Conservation (phyloP, 2,329 filamentous ascomycete species). For the Davidsoniella neocaledoniae region DNA sequence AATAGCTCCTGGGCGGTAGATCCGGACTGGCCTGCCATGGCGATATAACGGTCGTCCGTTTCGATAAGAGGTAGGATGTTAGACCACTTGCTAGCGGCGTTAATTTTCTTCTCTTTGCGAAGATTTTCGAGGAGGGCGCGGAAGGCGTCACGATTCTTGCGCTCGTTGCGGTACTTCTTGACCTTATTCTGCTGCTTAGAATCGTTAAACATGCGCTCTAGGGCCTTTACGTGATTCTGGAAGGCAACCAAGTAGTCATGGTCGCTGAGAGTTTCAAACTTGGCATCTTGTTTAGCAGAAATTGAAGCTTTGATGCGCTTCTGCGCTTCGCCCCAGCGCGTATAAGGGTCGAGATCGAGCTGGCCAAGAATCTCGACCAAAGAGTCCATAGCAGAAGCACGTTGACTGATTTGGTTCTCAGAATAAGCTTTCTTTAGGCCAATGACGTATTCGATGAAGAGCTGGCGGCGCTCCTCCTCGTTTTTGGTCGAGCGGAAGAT, state of each 20-base stretch:
- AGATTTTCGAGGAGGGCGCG: constrained; percentile 58
- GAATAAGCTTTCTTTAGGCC: constrained; percentile 67
- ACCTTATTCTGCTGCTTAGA: constrained; percentile 76
- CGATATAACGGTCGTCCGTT: constrained; percentile 65
- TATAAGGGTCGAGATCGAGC: constrained; percentile 79
- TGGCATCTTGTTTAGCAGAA: constrained; percentile 52
- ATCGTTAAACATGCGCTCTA: constrained; percentile 86
- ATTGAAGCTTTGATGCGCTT: constrained; percentile 38
- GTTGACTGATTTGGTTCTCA: constrained; percentile 54
- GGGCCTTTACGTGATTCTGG: constrained; percentile 82
- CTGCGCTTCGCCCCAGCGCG: constrained; percentile 84
- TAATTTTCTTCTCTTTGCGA: constrained; percentile 61
- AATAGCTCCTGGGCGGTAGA: constrained; percentile 84
- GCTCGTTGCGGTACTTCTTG: constrained; percentile 62
- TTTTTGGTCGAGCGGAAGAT: constrained; percentile 84
- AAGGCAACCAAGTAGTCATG: constrained; percentile 86
- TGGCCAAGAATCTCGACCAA: constrained; percentile 61
- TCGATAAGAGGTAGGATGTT: constrained; percentile 59
- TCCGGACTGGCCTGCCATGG: constrained; percentile 68
- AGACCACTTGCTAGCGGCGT: constrained; percentile 80
- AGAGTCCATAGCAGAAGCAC: constrained; percentile 71
- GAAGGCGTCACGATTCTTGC: constrained; percentile 73
- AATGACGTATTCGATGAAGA: constrained; percentile 86
- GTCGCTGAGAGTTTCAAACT: constrained; percentile 71
- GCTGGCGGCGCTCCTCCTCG: constrained; percentile 70